These are phyloP conservation scores for Komagataella kurtzmanii DNA, from an alignment of 805 yeast genomes.

Conservation along the genomic window DNA sequence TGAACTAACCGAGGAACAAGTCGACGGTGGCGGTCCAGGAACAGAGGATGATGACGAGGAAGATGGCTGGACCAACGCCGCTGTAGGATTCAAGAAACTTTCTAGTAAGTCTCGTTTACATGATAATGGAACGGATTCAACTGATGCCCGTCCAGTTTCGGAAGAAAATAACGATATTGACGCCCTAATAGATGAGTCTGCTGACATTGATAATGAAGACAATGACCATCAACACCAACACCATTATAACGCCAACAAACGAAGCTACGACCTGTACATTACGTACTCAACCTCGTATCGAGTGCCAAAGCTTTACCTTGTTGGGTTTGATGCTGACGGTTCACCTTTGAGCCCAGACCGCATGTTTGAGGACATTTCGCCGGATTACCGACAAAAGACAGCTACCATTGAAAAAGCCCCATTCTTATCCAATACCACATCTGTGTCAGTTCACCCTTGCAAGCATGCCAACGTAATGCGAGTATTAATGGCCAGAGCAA, in stretches of 20 bases:
- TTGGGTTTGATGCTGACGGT: constrained; percentile 78
- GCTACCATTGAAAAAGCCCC: constrained; percentile 94
- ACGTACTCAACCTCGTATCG: constrained; percentile 90
- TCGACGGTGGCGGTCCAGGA: constrained; percentile 14
- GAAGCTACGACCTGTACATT: constrained; percentile 82
- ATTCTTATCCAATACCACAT: constrained; percentile 57
- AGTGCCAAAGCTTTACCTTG: constrained; percentile 88
- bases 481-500: constrained; percentile 66
- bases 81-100: constrained; percentile 15
- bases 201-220: constrained; percentile 25
- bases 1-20: constrained; percentile 27
- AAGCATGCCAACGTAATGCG: constrained; percentile 92
- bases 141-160: constrained; percentile 19
- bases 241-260: constrained; percentile 21
- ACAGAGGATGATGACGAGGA: constrained; percentile 14
- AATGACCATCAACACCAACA: constrained; percentile 16
- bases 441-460: constrained; percentile 93
- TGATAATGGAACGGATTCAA: constrained; percentile 6
- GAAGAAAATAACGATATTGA: constrained; percentile 27
- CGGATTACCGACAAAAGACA: constrained; percentile 89
- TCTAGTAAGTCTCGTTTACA: background rate
- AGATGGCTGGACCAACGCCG: constrained; percentile 44
- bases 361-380: constrained; percentile 90
- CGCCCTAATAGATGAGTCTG: constrained; percentile 20
- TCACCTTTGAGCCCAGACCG: constrained; percentile 74